phyloP scores from a whole-genome alignment of 2,329 filamentous ascomycete genomes.

The Chrysoporthe puriensis region DNA sequence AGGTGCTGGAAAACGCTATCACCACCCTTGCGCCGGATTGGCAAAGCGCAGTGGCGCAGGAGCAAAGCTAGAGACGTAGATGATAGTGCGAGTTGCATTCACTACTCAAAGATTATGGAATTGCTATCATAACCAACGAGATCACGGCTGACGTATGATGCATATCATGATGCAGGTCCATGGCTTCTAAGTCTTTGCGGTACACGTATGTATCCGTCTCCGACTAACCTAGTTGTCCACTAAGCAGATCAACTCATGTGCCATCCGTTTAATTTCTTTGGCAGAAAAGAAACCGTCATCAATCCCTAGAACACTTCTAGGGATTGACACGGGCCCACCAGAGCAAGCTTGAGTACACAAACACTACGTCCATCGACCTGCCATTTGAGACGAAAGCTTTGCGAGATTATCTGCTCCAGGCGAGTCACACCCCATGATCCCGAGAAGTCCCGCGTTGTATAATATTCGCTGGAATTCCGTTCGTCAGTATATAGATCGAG shows the following conservation, averaged over 20 bases:
- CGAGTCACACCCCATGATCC: not conserved
- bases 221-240: not conserved
- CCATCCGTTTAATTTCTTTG: not conserved
- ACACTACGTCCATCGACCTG: not conserved
- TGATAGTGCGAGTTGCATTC: not conserved
- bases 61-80: not conserved
- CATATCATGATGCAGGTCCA: not conserved
- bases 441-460: not conserved
- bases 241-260: not conserved
- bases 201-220: not conserved
- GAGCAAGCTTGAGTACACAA: not conserved
- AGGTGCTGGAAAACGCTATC: constrained; percentile 48
- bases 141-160: not conserved
- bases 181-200: not conserved
- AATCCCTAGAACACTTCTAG: not conserved
- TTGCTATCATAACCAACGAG: not conserved
- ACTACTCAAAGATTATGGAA: not conserved
- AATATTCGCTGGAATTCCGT: not conserved
- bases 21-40: constrained; percentile 25
- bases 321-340: not conserved
- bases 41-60: constrained; percentile 8
- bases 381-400: not conserved
- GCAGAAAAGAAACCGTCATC: not conserved
- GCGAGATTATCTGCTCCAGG: not conserved
- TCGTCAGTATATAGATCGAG: not conserved